Evolutionary conservation across 1,139 yeast species (phyloP).

Genomic region (Zhuliangozyma blackwelliae): DNA sequence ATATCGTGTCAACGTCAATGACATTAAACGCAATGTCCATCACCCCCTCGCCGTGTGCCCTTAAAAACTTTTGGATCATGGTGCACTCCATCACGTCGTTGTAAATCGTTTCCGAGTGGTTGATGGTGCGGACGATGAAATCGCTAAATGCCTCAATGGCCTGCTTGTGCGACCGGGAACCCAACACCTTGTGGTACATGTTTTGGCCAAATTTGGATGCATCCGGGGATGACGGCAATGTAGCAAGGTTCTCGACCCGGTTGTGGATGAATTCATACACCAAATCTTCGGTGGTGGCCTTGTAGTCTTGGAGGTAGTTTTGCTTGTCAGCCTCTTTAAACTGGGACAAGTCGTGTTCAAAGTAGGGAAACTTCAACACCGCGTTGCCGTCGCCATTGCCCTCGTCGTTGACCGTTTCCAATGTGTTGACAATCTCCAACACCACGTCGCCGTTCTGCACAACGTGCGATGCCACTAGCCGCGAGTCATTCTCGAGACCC

Average conservation of each 20-base stretch:
- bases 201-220: constrained; percentile 7
- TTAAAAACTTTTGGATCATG: constrained; percentile 37
- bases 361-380: constrained; percentile 12
- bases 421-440: constrained; percentile 41
- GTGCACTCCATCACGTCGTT: constrained; percentile 23
- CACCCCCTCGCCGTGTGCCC: constrained; percentile 72
- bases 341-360: constrained; percentile 8
- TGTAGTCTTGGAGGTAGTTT: constrained; percentile 11
- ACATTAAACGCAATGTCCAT: constrained; percentile 67
- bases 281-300: constrained; percentile 14
- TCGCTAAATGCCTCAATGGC: constrained; percentile 11
- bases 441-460: constrained; percentile 53
- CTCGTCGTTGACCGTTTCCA: constrained; percentile 16
- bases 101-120: constrained; percentile 16
- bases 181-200: constrained; percentile 13
- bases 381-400: constrained; percentile 8
- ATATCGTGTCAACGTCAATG: constrained; percentile 42
- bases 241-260: constrained; percentile 12
- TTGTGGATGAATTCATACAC: constrained; percentile 17
- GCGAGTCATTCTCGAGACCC: constrained; percentile 67
- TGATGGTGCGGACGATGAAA: constrained; percentile 9
- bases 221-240: constrained; percentile 1
- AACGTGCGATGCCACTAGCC: constrained; percentile 55
- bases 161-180: constrained; percentile 7
- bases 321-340: constrained; percentile 5